Conservation (phyloP, 1,284 basidiomycete species). For the Cutaneotrichosporon sp. region DNA sequence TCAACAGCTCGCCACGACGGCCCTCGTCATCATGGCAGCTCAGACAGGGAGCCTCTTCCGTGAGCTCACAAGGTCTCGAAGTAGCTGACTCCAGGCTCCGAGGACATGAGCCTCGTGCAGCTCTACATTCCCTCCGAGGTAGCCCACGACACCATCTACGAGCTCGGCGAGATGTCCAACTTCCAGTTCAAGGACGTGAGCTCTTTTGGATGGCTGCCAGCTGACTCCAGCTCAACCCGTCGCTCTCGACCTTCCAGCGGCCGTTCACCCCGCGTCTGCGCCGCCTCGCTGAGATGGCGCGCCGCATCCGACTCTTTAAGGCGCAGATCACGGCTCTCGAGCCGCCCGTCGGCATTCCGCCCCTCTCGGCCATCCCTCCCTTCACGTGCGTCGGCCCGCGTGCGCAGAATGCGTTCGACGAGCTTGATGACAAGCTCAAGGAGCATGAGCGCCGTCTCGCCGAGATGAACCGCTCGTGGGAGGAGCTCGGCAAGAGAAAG, state of each 20-base stretch:
- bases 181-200: slow-evolving; percentile 97
- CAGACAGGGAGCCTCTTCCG: slow-evolving; percentile 66
- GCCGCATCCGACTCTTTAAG: slow-evolving; percentile 87
- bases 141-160: slow-evolving; percentile 92
- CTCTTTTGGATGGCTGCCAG: slow-evolving; percentile 20
- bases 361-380: slow-evolving; percentile 76
- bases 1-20: slow-evolving; percentile 4
- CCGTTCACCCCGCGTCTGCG: slow-evolving; percentile 96
- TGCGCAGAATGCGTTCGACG: slow-evolving; percentile 90
- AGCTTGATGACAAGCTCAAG: slow-evolving; percentile 81
- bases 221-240: slow-evolving; percentile 78
- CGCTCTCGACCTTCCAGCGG: slow-evolving; percentile 96
- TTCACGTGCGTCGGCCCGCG: slow-evolving; percentile 84
- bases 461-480: slow-evolving; percentile 95
- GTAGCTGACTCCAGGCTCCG: slow-evolving; percentile 67
- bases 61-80: slow-evolving; percentile 55
- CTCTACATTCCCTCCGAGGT: slow-evolving; percentile 97
- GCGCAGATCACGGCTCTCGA: slow-evolving; percentile 79
- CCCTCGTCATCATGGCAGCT: slow-evolving; percentile 24
- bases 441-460: slow-evolving; percentile 84
- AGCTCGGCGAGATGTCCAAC: slow-evolving; percentile 92
- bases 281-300: slow-evolving; percentile 92
- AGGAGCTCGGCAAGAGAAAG: slow-evolving; percentile 81
- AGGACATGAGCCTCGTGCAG: slow-evolving; percentile 97
- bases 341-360: slow-evolving; percentile 70